Evolutionary conservation across 441 rosid genomes (phyloP).

Genomic region (Euphorbia corollata): DNA sequence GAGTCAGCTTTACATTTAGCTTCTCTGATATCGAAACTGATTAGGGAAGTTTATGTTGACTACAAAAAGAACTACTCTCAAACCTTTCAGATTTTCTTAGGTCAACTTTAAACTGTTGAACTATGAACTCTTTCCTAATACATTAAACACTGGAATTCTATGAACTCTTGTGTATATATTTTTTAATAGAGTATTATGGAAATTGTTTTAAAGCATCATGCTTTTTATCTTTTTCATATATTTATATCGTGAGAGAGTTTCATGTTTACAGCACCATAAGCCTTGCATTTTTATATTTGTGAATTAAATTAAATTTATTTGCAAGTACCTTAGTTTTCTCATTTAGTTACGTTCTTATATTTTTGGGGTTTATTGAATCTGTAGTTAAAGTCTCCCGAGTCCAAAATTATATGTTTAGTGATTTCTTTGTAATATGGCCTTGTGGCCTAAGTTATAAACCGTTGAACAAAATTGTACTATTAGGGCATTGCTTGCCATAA

Average conservation of each 20-base stretch:
- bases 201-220: background rate
- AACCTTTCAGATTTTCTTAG: background rate
- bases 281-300: background rate
- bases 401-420: background rate
- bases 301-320: no score
- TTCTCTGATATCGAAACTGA: background rate
- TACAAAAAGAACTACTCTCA: background rate
- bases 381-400: background rate
- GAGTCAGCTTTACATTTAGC: slow-evolving; percentile 1
- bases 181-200: background rate
- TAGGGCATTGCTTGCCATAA: background rate
- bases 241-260: no score
- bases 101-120: background rate
- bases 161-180: background rate
- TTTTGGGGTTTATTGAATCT: background rate
- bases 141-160: background rate
- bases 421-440: background rate
- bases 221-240: background rate
- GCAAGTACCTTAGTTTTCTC: background rate
- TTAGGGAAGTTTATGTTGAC: background rate
- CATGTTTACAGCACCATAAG: background rate
- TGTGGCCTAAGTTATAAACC: background rate
- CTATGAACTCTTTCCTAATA: background rate
- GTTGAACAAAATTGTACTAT: background rate
- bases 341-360: background rate